Percentiles rank a stretch among this genome's conserved stretches.
Evolutionary conservation across 73 alveolate genomes (phyloP).

Genomic region (Paramecium biaurelia): DNA sequence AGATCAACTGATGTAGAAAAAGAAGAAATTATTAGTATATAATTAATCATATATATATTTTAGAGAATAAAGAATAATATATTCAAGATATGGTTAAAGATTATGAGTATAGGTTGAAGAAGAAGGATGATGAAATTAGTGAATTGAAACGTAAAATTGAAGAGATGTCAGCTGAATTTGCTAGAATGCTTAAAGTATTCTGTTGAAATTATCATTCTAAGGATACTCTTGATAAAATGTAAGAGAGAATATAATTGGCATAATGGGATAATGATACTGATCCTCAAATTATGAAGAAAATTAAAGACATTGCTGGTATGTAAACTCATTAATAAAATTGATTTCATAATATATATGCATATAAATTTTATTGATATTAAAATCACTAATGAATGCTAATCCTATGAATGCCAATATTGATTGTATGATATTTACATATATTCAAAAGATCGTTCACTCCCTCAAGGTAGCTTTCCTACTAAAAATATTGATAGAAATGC

Average conservation of each 20-base stretch:
- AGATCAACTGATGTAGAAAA: conserved; percentile 66
- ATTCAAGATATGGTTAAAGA: conserved; percentile 69
- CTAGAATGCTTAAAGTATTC: conserved; percentile 76
- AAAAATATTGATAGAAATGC: background rate
- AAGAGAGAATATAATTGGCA: conserved; percentile 77
- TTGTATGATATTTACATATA: background rate
- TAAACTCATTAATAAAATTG: conserved; percentile 22
- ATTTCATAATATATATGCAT: background rate
- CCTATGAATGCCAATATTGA: background rate
- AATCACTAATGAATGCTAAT: background rate
- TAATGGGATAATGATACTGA: conserved; percentile 88
- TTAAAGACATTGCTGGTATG: conserved; percentile 75
- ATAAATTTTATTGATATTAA: background rate
- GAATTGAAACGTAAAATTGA: conserved; percentile 75
- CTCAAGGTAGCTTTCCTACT: background rate
- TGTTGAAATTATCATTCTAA: conserved; percentile 66
- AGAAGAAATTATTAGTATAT: conserved; percentile 57
- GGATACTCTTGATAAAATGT: conserved; percentile 82
- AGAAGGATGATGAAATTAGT: conserved; percentile 76
- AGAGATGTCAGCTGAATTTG: conserved; percentile 83
- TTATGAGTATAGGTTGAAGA: conserved; percentile 65
- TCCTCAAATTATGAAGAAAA: conserved; percentile 73
- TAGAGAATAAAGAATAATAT: conserved; percentile 63
- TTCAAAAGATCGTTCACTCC: background rate
- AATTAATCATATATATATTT: background rate